These are phyloP conservation scores for Penicillium sp. DNA, from an alignment of 2,329 filamentous ascomycete species.

Conservation along the genomic window DNA sequence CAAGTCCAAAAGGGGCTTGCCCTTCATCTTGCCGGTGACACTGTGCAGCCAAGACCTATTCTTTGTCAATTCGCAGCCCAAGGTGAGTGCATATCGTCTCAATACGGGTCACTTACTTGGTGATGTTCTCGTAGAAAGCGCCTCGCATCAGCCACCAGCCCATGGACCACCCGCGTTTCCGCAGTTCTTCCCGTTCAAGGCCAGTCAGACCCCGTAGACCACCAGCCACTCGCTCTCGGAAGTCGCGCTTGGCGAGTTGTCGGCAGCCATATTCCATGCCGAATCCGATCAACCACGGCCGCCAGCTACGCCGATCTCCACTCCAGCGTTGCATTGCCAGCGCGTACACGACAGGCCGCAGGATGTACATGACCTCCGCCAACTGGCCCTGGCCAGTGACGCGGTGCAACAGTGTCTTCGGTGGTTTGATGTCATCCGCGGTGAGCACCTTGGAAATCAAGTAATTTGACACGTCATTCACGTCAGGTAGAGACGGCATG, in stretches of 20 bases:
- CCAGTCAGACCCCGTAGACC: constrained; percentile 72
- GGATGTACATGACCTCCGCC: constrained; percentile 85
- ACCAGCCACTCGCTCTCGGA: constrained; percentile 58
- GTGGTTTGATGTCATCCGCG: constrained; percentile 93
- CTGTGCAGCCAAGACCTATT: constrained; percentile 57
- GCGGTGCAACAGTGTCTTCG: constrained; percentile 76
- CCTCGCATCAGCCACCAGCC: constrained; percentile 96
- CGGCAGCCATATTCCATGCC: constrained; percentile 80
- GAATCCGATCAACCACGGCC: constrained; percentile 83
- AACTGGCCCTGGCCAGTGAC: constrained; percentile 66
- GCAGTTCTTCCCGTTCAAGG: constrained; percentile 84
- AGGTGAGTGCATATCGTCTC: background rate
- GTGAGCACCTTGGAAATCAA: constrained; percentile 85
- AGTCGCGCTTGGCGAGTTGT: constrained; percentile 68
- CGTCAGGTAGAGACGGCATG: constrained; percentile 74
- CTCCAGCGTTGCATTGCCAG: constrained; percentile 69
- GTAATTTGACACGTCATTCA: constrained; percentile 77
- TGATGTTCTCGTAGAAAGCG: constrained; percentile 93
- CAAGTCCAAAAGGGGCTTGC: constrained; percentile 71
- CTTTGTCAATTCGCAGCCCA: constrained; percentile 20
- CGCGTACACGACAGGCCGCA: constrained; percentile 83
- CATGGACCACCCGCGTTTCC: constrained; percentile 80
- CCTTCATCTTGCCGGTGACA: constrained; percentile 63
- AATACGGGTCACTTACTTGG: constrained; percentile 48
- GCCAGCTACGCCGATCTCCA: constrained; percentile 72